Base-by-base conservation (phyloP, 768 basidiomycete species). In the Mycena filopes region DNA sequence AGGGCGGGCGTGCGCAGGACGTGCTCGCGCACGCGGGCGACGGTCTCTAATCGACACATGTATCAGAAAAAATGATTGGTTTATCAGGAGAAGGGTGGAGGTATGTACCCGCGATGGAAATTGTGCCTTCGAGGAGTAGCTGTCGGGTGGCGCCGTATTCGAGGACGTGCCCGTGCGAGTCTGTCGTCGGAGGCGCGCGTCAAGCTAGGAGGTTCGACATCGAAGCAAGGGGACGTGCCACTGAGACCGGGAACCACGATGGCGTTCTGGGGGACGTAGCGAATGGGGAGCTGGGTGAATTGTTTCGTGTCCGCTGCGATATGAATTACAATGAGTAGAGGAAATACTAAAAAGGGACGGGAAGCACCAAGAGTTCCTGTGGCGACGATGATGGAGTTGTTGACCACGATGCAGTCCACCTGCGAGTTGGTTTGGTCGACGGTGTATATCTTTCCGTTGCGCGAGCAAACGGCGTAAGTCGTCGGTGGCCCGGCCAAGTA, bases 81-180 rank as follows among this genome's bases (percentile, higher is more conserved):
- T n/a, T n/a, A n/a, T n/a, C n/a, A n/a, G n/a, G n/a, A n/a, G n/a
- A n/a, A n/a, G n/a, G n/a, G n/a, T n/a, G n/a, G 28, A 16, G 28
- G 42, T 29, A 43, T 53, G 60, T 60, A 86, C 91, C 92, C 82
- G 83, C 74, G 25, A 89, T 80, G 4, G 85, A 87, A 45, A 78
- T 80, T 3, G 88, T 85, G 42, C 87, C 87, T 73, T 87, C 88
- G 7, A 95, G 80, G 49, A 88, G 84, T 43, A 94, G 82, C 60
- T 87, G 81, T 48, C 83, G 82, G 33, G 83, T 84, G 23, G 88
- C 88, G 15, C 93, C 93, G 71, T 93, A 93, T 75, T 92, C 91
- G 3, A 95, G 80, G 36, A 92, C 86, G 71, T 96, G 94, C 0
- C 89, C 93, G 76, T 95, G 94, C 0, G 93, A 87, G 75, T 95